Conservation (phyloP, 2,329 filamentous ascomycete species). For the Scedosporium boydii region DNA sequence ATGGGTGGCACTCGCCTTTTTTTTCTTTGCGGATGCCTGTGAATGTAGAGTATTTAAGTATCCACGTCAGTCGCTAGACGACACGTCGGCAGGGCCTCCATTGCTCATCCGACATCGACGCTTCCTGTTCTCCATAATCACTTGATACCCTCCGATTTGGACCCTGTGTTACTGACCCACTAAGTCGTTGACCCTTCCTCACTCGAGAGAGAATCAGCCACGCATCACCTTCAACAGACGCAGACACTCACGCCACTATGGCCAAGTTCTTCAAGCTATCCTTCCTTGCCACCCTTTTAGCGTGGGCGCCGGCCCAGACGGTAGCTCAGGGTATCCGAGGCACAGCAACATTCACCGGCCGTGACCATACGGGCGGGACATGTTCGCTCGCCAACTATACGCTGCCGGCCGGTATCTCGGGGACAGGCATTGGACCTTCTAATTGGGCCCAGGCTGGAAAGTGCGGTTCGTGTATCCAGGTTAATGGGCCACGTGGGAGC, state of each 20-base stretch:
- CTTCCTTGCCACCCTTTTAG: neutral
- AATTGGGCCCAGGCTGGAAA: conserved; percentile 10
- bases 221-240: neutral
- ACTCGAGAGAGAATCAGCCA: neutral
- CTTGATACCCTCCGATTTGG: neutral
- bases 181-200: neutral
- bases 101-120: neutral
- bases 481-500: conserved; percentile 8
- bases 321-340: conserved; percentile 3
- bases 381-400: conserved; percentile 11
- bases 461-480: conserved; percentile 11
- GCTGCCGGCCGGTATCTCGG: conserved; percentile 9
- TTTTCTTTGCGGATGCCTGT: neutral
- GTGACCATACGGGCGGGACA: conserved; percentile 7
- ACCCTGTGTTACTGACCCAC: neutral
- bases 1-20: neutral
- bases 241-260: neutral
- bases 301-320: neutral
- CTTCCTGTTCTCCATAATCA: neutral
- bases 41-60: neutral
- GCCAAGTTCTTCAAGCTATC: neutral
- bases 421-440: conserved; percentile 9
- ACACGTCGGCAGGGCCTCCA: neutral
- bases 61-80: neutral
- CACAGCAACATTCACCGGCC: conserved; percentile 9